Percentiles rank a stretch among this genome's conserved stretches.
These are phyloP conservation scores for Orbilia brochopaga DNA, from an alignment of 2,329 filamentous ascomycete genomes.

Conservation along the genomic window DNA sequence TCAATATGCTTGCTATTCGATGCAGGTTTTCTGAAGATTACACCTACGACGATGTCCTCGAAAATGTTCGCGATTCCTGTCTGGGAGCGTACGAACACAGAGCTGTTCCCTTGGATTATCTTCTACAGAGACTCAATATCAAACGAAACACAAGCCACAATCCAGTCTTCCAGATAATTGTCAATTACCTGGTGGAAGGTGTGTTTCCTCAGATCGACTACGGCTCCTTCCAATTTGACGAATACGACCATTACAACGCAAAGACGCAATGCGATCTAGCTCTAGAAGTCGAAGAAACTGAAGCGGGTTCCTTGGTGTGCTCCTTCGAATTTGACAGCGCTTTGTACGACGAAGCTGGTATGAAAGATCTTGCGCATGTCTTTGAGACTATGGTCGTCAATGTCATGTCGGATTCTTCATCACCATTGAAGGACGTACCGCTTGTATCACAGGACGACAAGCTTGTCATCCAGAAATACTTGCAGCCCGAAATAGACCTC, in stretches of 20 bases:
- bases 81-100: slow-evolving; percentile 28
- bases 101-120: slow-evolving; percentile 21
- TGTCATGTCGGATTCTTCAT: slow-evolving; percentile 15
- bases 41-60: slow-evolving; percentile 25
- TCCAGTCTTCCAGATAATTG: slow-evolving; percentile 30
- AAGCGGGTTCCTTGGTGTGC: slow-evolving; percentile 7
- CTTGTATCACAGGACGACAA: slow-evolving; percentile 20
- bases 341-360: slow-evolving; percentile 8
- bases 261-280: slow-evolving; percentile 30
- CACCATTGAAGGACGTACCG: slow-evolving; percentile 8
- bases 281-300: slow-evolving; percentile 25
- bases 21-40: slow-evolving; percentile 29
- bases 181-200: slow-evolving; percentile 31
- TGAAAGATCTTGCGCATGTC: slow-evolving; percentile 20
- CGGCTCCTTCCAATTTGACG: slow-evolving; percentile 22
- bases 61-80: slow-evolving; percentile 25
- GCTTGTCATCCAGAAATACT: slow-evolving; percentile 4
- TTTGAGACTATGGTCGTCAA: slow-evolving; percentile 21
- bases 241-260: slow-evolving; percentile 25
- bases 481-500: slow-evolving; percentile 21
- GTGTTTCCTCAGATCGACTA: slow-evolving; percentile 17
- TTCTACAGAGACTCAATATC: slow-evolving; percentile 22
- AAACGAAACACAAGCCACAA: slow-evolving; percentile 27
- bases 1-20: slow-evolving; percentile 54
- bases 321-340: slow-evolving; percentile 26